A percentile compares a stretch with the other conserved stretches of the same genome.
These are phyloP conservation scores for Penicillium riverlandense DNA, from an alignment of 495 filamentous ascomycete genomes.

Conservation along the genomic window DNA sequence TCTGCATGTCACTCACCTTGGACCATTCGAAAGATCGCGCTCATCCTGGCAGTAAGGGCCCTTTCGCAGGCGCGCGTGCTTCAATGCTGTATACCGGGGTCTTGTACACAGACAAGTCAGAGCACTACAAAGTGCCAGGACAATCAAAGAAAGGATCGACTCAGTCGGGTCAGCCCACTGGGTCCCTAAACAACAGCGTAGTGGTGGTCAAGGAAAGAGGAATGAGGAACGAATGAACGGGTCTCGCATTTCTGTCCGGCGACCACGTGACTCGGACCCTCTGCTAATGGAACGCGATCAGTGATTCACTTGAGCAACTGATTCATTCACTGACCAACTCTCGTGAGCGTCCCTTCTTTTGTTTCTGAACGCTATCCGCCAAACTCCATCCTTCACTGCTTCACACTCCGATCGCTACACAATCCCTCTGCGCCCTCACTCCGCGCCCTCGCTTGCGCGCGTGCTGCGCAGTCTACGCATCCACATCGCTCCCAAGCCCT, in stretches of 20 bases:
- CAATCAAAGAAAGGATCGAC: no score
- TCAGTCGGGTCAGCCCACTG: no score
- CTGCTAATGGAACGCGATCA: constrained; percentile 15
- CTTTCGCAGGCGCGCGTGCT: constrained; percentile 10
- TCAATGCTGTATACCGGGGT: background rate
- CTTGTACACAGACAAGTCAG: constrained; percentile 6
- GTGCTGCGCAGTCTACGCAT: background rate
- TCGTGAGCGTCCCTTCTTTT: no score
- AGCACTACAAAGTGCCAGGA: background rate
- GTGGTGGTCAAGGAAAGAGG: constrained; percentile 9
- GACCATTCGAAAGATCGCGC: constrained; percentile 31
- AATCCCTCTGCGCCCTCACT: no score
- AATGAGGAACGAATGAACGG: background rate
- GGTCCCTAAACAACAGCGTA: background rate
- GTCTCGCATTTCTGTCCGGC: constrained; percentile 7
- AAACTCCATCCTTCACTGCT: no score
- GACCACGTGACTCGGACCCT: constrained; percentile 12
- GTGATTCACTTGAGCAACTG: background rate
- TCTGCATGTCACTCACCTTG: constrained; percentile 24
- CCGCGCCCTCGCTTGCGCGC: background rate
- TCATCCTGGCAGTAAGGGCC: constrained; percentile 22
- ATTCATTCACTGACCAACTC: no score
- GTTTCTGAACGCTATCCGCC: no score
- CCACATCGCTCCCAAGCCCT: background rate
- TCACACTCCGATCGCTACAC: no score